Evolutionary conservation across 345 rosid genomes (phyloP).

Genomic region (Syzygium jambos): DNA sequence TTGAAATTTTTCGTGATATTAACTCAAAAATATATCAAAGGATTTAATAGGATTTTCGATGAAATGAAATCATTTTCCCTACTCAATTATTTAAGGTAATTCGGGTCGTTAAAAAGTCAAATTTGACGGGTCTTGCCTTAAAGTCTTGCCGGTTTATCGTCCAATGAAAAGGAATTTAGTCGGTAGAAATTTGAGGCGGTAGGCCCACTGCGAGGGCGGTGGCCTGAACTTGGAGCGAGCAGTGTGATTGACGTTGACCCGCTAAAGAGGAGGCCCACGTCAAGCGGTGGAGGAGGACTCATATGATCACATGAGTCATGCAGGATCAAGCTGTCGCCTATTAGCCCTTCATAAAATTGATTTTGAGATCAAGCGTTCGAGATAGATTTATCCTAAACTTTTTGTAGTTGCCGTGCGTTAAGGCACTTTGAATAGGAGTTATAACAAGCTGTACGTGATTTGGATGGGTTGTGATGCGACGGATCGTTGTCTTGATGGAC

Average conservation of each 20-base stretch:
- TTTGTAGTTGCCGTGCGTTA: neutral
- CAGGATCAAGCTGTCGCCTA: neutral
- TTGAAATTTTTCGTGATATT: too few species aligned
- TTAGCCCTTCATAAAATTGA: neutral
- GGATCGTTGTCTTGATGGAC: accelerated
- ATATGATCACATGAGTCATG: accelerated
- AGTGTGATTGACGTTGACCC: neutral
- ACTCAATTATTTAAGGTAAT: neutral
- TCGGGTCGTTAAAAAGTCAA: neutral
- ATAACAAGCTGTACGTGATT: neutral
- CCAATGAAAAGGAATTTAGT: too few species aligned
- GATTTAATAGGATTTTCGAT: neutral
- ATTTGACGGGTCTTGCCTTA: neutral
- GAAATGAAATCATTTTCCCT: neutral
- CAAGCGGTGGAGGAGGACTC: neutral
- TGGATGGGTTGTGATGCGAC: neutral
- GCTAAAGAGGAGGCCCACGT: neutral
- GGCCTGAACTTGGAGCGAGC: too few species aligned
- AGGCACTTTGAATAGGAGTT: neutral
- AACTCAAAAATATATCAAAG: neutral
- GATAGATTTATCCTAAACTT: neutral
- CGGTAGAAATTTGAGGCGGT: neutral
- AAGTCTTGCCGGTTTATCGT: too few species aligned
- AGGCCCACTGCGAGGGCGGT: neutral
- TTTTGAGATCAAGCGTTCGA: accelerated